Evolutionary conservation across 306 rosid genomes (phyloP), one percentile per base, ranked within the genome.

Genomic region (Sphenostylis stenocarpa): DNA sequence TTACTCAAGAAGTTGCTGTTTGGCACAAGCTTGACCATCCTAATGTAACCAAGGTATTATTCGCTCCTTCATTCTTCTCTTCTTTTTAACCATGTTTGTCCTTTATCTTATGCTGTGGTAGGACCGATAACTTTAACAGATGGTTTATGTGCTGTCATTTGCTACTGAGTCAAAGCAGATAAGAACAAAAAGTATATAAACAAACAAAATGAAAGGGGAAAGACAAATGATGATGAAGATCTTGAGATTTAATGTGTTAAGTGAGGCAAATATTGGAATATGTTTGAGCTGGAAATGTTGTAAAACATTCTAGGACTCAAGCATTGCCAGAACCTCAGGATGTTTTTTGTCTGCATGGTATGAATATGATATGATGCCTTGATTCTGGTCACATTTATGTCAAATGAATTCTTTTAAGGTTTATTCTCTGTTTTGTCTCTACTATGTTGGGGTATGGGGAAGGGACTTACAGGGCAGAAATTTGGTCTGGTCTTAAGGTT

Each of bases 11-110:
- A 86, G 98, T 95, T 80, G 97, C 91, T 20, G 98, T 95, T 67
- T 95, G 98, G 98, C 97, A 95, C 86, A 95, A 90, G 82, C 98
- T 95, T 87, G 98, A 95, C 41, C 98, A 95, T 84, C 97, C 97
- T 78, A 95, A 95, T 83, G 96, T 95, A 71, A 95, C 97, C 60
- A 92, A 92, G 92, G 98, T 92, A 86, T 74, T 26, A 39, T 75
- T 84, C 26, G 9, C 60, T 51, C n/a, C 80, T 77, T 72, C 45
- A 38, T 55, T 70, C 11, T 28, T 53, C 39, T 13, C 16, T 41
- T 58, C 7, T 1, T 45, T 56, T 20, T 45, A 38, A 23, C 36
- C 21, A 9, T 60, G 75, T 67, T 67, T 60, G 51, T 43, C 23
- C 61, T 38, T 53, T 72, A n/a, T 52, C 56, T 28, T 61, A 52